Evolutionary conservation across 192 early-diverging fungal species (phyloP), one percentile per base, ranked within the genome.

Genomic region (Umbelopsis sp.): DNA sequence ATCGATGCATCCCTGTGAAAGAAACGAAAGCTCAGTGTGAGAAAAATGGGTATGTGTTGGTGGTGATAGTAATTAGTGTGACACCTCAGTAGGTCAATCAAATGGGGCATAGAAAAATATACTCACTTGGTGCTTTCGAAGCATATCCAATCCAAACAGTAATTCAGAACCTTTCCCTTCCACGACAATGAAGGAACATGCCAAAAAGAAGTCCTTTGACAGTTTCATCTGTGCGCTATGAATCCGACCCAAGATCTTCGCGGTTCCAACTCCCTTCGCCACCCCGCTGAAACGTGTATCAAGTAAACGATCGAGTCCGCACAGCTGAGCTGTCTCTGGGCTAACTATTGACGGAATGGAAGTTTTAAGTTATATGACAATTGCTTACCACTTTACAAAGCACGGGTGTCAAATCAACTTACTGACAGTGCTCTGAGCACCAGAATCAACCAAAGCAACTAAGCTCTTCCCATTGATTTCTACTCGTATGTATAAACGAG

Each of bases 361-460:
- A n/a, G 20, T 50, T 6, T 68, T 45, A 26, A 45, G 25, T 5
- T 34, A 17, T n/a, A 24, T 20, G 17, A 26, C 16, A 10, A 26
- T 14, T 4, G 24, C 36, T 85, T 66, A 22, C 78, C 81, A 41
- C 78, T 74, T n/a, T 14, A n/a, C 45, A 29, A 26, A 52, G 31
- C 0, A 32, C 3, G 38, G 14, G 22, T n/a, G 5, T 62, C 25
- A 0, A 38, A 22, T 22, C 20, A 71, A 85, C 80, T 81, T 87
- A 85, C 86, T 94, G 25, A 99, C 94, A 3, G 97, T 98, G 21
- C 90, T 91, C 69, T 98, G 97, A 11, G 97, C 97, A 7, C 97
- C 97, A 24, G 96, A 96, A 76, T 99, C 97, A 0, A 99, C 95
- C 80, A 99, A 90, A 0, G 97, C 96, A 73, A 96, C 96, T 17